Conservation (phyloP, 352 stramenopile genomes). For the Globisporangium heterothallicum region DNA sequence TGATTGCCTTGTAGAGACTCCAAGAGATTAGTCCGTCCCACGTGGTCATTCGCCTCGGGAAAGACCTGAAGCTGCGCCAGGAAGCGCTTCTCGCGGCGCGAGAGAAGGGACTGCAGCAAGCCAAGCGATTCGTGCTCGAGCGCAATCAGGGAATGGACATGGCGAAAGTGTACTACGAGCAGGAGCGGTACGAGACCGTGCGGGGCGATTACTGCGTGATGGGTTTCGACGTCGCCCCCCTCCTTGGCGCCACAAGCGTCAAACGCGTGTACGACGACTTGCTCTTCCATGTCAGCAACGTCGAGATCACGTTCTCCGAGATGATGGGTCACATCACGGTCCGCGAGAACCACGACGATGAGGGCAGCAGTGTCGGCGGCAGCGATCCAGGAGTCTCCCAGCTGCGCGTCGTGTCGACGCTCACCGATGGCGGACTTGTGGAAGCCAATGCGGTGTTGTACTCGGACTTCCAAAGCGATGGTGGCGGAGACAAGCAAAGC, state of each 20-base stretch:
- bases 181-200: constrained; percentile 29
- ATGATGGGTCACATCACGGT: constrained; percentile 41
- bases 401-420: constrained; percentile 34
- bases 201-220: constrained; percentile 28
- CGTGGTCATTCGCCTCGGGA: constrained; percentile 23
- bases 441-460: constrained; percentile 42
- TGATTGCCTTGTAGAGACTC: constrained; percentile 15
- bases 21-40: constrained; percentile 33
- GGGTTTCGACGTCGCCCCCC: constrained; percentile 30
- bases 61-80: constrained; percentile 21
- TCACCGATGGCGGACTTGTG: constrained; percentile 21
- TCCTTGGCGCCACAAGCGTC: constrained; percentile 21
- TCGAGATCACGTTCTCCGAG: constrained; percentile 50
- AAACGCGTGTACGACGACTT: constrained; percentile 44
- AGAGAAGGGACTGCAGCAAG: constrained; percentile 13
- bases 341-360: constrained; percentile 37
- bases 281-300: constrained; percentile 27
- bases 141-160: constrained; percentile 26
- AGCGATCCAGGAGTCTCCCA: constrained; percentile 26
- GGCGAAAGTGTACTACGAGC: constrained; percentile 22
- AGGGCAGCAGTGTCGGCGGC: background rate
- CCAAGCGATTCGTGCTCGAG: constrained; percentile 22
- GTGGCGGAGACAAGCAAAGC: background rate
- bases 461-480: constrained; percentile 17
- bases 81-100: constrained; percentile 20